These are phyloP conservation scores for Corymbia calophylla DNA, from an alignment of 441 rosid species.

Conservation along the genomic window DNA sequence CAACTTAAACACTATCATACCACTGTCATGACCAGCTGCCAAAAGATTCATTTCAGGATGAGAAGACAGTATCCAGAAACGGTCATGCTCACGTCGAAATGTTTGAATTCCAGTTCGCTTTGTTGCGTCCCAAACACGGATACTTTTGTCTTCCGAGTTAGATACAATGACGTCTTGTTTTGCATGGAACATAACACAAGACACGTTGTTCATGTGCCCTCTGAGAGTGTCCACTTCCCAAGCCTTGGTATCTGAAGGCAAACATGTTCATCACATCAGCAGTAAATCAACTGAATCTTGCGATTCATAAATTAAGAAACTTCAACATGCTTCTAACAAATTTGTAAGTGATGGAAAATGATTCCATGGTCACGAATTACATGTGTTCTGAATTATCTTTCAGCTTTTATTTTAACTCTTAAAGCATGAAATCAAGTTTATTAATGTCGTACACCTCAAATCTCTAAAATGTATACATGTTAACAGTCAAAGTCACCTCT, in stretches of 20 bases:
- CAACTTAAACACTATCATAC: conserved; percentile 89
- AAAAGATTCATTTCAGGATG: conserved; percentile 87
- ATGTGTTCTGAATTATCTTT: background rate
- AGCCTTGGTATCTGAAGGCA: conserved; percentile 71
- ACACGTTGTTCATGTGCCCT: conserved; percentile 87
- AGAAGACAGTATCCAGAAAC: conserved; percentile 83
- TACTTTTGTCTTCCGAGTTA: conserved; percentile 85
- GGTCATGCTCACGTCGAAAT: conserved; percentile 78
- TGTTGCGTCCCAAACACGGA: conserved; percentile 90
- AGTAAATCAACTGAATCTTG: background rate
- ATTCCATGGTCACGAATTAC: background rate
- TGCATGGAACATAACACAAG: conserved; percentile 85
- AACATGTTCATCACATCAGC: background rate
- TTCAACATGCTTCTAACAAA: background rate
- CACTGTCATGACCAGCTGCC: conserved; percentile 95
- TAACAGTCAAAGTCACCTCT: background rate
- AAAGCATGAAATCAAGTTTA: background rate
- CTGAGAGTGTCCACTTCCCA: conserved; percentile 93
- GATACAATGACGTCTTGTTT: conserved; percentile 88
- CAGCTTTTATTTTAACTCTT: background rate
- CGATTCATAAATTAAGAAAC: background rate
- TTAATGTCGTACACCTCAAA: background rate
- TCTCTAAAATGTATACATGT: background rate
- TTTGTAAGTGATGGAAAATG: background rate
- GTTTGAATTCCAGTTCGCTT: conserved; percentile 83